Conservation (phyloP, 2,329 filamentous ascomycete genomes). For the Aspergillus texensis region DNA sequence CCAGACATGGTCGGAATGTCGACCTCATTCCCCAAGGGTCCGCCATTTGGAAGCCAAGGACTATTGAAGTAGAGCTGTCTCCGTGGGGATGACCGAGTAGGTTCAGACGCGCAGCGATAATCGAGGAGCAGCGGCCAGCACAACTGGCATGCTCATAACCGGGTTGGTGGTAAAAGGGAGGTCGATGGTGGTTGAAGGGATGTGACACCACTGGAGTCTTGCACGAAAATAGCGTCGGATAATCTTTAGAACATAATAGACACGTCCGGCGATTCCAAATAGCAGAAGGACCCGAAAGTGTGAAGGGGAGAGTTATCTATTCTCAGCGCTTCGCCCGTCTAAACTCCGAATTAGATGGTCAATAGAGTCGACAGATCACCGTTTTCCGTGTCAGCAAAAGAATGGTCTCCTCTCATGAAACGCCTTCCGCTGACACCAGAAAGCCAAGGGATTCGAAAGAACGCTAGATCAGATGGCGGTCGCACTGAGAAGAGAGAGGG, state of each 20-base stretch:
- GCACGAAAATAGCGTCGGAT: not conserved
- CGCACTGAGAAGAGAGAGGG: not conserved
- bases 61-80: conserved; percentile 9
- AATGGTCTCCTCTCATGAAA: not conserved
- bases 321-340: not conserved
- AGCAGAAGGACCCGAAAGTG: not conserved
- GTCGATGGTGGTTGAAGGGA: conserved; percentile 12
- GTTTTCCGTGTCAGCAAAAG: not conserved
- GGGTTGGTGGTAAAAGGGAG: conserved; percentile 6
- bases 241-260: conserved; percentile 5
- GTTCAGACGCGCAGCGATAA: conserved; percentile 26
- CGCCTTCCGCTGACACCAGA: not conserved
- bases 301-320: conserved; percentile 2
- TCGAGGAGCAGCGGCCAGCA: conserved; percentile 17
- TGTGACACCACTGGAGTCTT: not conserved
- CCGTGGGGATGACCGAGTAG: conserved; percentile 26
- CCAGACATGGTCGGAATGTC: conserved; percentile 17
- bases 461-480: not conserved
- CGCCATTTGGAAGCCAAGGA: conserved; percentile 24
- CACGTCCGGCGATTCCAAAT: not conserved
- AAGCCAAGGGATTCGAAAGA: conserved; percentile 3
- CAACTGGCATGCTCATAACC: conserved; percentile 31
- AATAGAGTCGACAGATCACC: not conserved
- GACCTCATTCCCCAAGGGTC: conserved; percentile 14
- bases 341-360: not conserved